phyloP scores from a whole-genome alignment of 2,329 filamentous ascomycete species.

The Colletotrichum tropicicola region DNA sequence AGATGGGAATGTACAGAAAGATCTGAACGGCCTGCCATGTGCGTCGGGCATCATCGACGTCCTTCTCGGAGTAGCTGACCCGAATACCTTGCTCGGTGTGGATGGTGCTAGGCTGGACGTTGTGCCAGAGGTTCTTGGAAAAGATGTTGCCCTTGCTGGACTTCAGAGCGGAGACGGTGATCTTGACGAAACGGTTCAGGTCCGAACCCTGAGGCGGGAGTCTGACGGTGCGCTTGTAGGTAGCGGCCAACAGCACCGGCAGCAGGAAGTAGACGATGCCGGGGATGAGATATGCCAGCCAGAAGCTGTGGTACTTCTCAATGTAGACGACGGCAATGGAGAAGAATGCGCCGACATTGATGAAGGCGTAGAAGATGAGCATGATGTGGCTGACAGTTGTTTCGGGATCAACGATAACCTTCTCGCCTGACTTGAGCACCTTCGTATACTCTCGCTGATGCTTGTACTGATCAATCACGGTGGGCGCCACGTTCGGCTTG shows the following conservation, averaged over 20 bases:
- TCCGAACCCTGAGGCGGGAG: conserved; percentile 73
- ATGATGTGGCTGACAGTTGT: conserved; percentile 73
- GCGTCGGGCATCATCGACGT: conserved; percentile 72
- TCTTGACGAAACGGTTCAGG: conserved; percentile 65
- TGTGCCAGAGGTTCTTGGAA: conserved; percentile 65
- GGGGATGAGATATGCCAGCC: conserved; percentile 55
- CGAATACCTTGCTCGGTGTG: conserved; percentile 48
- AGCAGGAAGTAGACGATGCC: conserved; percentile 66
- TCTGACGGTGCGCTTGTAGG: conserved; percentile 65
- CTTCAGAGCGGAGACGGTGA: conserved; percentile 64
- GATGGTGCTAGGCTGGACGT: conserved; percentile 64
- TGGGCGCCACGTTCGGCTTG: conserved; percentile 77
- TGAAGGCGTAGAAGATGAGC: conserved; percentile 68
- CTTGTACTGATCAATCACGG: conserved; percentile 73
- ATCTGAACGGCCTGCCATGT: conserved; percentile 51
- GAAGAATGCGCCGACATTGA: conserved; percentile 63
- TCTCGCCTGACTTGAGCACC: conserved; percentile 64
- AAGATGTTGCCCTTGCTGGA: conserved; percentile 61
- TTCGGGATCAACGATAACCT: conserved; percentile 74
- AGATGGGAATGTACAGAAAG: conserved; percentile 51
- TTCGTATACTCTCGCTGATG: conserved; percentile 46
- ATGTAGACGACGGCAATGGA: conserved; percentile 61
- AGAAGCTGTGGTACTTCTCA: conserved; percentile 60
- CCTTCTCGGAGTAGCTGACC: conserved; percentile 70
- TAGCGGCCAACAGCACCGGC: conserved; percentile 64